phyloP scores from a whole-genome alignment of 441 rosid species.

The Eutrema salsugineum region DNA sequence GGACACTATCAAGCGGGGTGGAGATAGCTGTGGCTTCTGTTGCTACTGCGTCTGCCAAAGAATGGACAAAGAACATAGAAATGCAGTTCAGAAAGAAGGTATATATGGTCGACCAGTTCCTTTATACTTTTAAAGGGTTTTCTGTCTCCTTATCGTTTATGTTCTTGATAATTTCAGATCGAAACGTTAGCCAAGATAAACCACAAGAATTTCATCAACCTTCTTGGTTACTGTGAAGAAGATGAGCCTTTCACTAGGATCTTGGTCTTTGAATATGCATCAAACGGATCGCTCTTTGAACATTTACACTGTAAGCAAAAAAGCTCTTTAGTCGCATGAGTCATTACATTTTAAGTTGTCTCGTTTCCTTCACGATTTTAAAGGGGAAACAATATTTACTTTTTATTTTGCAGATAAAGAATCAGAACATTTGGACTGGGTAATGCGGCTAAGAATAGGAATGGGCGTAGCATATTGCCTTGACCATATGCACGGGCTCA shows the following conservation, averaged over 20 bases:
- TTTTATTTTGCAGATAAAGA: constrained; percentile 52
- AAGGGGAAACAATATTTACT: neutral
- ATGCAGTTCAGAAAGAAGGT: constrained; percentile 64
- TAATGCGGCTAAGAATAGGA: constrained; percentile 58
- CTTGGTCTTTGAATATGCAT: constrained; percentile 97
- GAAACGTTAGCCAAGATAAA: constrained; percentile 65
- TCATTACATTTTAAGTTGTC: neutral
- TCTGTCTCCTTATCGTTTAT: neutral
- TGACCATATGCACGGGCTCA: constrained; percentile 57
- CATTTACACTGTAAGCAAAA: constrained; percentile 69
- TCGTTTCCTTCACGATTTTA: neutral
- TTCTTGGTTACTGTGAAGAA: constrained; percentile 83
- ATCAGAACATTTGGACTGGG: constrained; percentile 71
- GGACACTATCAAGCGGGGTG: constrained; percentile 62
- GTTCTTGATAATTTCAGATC: constrained; percentile 40
- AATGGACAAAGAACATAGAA: constrained; percentile 64
- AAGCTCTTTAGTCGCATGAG: neutral
- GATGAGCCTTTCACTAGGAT: constrained; percentile 82
- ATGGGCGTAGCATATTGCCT: constrained; percentile 68
- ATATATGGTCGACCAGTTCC: neutral
- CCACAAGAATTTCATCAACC: constrained; percentile 92
- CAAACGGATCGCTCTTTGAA: constrained; percentile 79
- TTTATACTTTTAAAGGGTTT: neutral
- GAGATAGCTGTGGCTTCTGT: constrained; percentile 66
- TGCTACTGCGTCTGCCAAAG: constrained; percentile 43